phyloP scores from a whole-genome alignment of 2,329 filamentous ascomycete genomes.

The Teratosphaeria nubilosa region DNA sequence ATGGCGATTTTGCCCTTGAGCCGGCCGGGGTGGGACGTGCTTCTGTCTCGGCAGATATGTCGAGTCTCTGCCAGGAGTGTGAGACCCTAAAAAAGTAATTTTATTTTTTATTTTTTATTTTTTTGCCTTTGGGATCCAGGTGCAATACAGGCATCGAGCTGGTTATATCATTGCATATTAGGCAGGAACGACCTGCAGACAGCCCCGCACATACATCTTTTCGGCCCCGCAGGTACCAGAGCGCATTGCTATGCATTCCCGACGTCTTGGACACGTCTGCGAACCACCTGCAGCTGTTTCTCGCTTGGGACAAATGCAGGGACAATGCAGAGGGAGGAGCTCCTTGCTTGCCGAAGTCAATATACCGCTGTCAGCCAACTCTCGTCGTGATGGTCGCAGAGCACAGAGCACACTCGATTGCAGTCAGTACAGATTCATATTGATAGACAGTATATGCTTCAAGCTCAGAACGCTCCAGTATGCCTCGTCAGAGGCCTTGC shows the following conservation, averaged over 20 bases:
- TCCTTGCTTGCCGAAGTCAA: no score
- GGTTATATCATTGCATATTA: not conserved
- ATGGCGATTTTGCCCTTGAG: constrained; percentile 21
- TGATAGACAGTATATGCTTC: not conserved
- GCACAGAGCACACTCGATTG: not conserved
- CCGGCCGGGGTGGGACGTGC: constrained; percentile 6
- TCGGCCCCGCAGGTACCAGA: not conserved
- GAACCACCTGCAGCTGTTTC: not conserved
- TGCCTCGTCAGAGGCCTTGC: not conserved
- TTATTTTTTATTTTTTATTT: no score
- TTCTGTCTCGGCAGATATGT: no score
- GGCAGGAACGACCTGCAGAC: not conserved
- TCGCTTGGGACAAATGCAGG: not conserved
- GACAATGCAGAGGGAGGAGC: not conserved
- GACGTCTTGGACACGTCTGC: not conserved
- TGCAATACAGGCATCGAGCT: no score
- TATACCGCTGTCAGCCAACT: no score
- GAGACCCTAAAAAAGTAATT: no score
- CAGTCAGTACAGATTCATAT: not conserved
- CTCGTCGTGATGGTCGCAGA: not conserved
- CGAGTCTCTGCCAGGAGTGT: no score
- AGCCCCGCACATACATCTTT: not conserved
- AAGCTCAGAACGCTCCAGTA: not conserved
- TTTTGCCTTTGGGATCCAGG: no score
- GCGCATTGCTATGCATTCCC: not conserved